Evolutionary conservation across 371 early-diverging fungal species (phyloP), one percentile per base, ranked within the genome.

Genomic region (Rhizopus microsporus): DNA sequence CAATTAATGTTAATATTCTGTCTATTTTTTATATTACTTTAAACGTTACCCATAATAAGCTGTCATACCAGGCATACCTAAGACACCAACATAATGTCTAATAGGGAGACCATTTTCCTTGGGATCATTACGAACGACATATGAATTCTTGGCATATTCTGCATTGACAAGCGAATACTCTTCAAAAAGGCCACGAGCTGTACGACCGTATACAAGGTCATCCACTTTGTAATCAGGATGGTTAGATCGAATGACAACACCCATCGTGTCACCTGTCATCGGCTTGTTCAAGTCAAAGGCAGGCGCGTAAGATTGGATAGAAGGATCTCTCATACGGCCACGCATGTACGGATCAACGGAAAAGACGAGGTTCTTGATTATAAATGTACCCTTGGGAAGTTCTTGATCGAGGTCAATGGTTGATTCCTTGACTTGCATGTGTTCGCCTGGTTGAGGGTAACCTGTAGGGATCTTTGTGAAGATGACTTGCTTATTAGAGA

Each of bases 221-320:
- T 86, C 88, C 10, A 71, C 81, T 39, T 77, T 80, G 65, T 78
- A 85, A 32, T 78, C 71, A 32, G 71, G 53, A 51, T 79, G 77
- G 54, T 78, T 76, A 38, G 83, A 82, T 38, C 78, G 77, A 49
- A 88, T 62, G n/a, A 90, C 88, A 42, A 83, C 77, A 31, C 74
- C 77, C 62, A 90, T 80, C 13, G 77, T 85, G 35, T 80, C 75
- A 33, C 82, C 86, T 37, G 64, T 68, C 75, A 90, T 67, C 0
- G 87, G 81, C 59, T 85, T 52, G 55, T 81, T 81, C 23, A 88
- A 40, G 31, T 64, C 58, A 60, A 87, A 91, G 0, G 82, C 71
- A 13, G 85, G 62, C 8, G 69, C 57, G 50, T 82, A 80, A 23
- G 88, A 85, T 39, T 80, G 60, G 30, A 62, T 63, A 1, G 65